Evolutionary conservation across 768 basidiomycete genomes (phyloP), one percentile per base, ranked within the genome.

Genomic region (Lanmaoa rubissima): DNA sequence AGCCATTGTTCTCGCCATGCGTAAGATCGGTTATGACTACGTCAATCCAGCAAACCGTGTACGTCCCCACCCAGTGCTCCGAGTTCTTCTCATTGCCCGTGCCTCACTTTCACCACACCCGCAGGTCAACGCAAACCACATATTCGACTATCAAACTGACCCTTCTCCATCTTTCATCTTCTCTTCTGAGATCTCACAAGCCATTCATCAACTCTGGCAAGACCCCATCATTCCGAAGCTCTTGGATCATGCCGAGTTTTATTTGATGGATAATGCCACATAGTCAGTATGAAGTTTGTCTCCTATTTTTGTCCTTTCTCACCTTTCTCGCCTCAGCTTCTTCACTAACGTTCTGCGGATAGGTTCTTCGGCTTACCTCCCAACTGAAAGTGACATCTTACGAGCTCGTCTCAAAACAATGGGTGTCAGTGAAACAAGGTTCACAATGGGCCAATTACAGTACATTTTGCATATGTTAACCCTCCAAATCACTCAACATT

Each of bases 241-340:
- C 10, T 78, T 82, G 78, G 80, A 82, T 34, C 84, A 86, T 24
- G 83, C 77, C 68, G 87, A 94, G 52, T 96, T 95, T 65, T 95
- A 96, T 67, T 76, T 97, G 14, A 96, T 95, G 92, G 95, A 97
- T 68, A 90, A 85, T 17, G 95, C 95, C 0, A 78, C 79, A 41
- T 96, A 96, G 91, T 92, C 63, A 68, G 89, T 81, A 13, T 26
- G 10, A n/a, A n/a, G n/a, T n/a, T n/a, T n/a, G 24, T 41, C 39
- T 49, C 19, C 17, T 32, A 1, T 41, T 47, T 10, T 7, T 32
- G 0, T 28, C 45, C 24, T 19, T 48, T 26, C 61, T 57, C 19
- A 60, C n/a, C 16, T 10, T 2, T 2, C 11, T 16, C 10, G 11
- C 43, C 19, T 11, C 58, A 94, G 91, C 72, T 98, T 98, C 75